Conservation (phyloP, 352 stramenopile species). For the Globisporangium paroecandrum region DNA sequence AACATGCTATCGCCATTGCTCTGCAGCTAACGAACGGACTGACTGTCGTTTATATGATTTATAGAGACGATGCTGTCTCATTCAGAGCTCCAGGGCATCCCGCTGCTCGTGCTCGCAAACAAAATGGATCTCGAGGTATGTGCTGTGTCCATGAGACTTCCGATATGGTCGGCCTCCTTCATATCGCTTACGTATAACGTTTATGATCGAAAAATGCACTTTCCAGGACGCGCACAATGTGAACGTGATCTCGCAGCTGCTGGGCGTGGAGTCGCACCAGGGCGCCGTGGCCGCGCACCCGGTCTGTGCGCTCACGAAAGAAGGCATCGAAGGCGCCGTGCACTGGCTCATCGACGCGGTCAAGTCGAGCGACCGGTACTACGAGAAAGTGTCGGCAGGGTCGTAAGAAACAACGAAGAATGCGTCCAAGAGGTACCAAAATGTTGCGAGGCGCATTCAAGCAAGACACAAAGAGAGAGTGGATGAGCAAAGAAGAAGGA, state of each 20-base stretch:
- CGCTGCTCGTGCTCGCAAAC: conserved; percentile 88
- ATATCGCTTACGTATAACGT: neutral
- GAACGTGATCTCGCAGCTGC: conserved; percentile 36
- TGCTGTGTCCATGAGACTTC: neutral
- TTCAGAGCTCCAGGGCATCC: conserved; percentile 73
- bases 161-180: neutral
- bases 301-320: conserved; percentile 63
- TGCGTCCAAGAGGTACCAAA: neutral
- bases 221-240: conserved; percentile 33
- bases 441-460: neutral
- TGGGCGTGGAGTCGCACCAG: conserved; percentile 41
- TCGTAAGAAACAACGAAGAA: conserved; percentile 3
- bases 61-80: conserved; percentile 78
- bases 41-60: neutral
- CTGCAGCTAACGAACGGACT: neutral
- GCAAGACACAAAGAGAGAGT: neutral
- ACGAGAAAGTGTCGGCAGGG: conserved; percentile 31
- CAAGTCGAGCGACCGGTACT: conserved; percentile 68
- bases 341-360: conserved; percentile 73
- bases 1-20: neutral
- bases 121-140: conserved; percentile 84
- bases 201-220: neutral
- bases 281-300: conserved; percentile 42
- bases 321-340: conserved; percentile 68
- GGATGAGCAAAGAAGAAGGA: neutral